Evolutionary conservation across 2,329 filamentous ascomycete genomes (phyloP).

Genomic region (Dactylellina drechsleri): DNA sequence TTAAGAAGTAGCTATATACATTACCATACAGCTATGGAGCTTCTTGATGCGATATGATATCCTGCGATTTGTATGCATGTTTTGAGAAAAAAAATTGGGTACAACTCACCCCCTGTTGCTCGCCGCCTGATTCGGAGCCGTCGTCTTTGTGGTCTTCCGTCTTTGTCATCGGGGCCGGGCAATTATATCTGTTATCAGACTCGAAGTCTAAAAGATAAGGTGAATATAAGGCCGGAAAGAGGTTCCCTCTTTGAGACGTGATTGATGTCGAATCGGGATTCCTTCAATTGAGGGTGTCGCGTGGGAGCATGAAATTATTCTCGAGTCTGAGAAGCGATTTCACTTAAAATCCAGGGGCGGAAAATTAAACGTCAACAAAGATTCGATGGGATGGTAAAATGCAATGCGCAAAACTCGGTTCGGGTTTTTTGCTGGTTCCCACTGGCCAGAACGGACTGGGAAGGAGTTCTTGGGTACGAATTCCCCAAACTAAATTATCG

Average conservation of each 20-base stretch:
- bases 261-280: conserved; percentile 23
- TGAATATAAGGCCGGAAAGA: conserved; percentile 20
- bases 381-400: conserved; percentile 22
- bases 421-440: conserved; percentile 1
- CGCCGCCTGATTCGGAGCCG: conserved; percentile 51
- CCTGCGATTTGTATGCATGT: conserved; percentile 2
- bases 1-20: no score
- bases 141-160: conserved; percentile 53
- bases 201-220: conserved; percentile 9
- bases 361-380: neutral
- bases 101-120: conserved; percentile 53
- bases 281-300: conserved; percentile 28
- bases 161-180: conserved; percentile 46
- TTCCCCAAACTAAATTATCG: no score
- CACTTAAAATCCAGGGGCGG: conserved; percentile 11
- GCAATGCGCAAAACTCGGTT: conserved; percentile 29
- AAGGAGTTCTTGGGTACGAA: conserved; percentile 1
- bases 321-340: conserved; percentile 30
- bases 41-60: neutral
- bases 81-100: conserved; percentile 1
- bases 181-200: neutral
- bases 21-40: neutral
- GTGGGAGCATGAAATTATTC: conserved; percentile 27
- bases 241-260: neutral
- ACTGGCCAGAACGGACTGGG: conserved; percentile 7